Percentiles rank a stretch among this genome's conserved stretches.
phyloP scores from a whole-genome alignment of 2,329 filamentous ascomycete species.

The Cryphonectria naterciae region DNA sequence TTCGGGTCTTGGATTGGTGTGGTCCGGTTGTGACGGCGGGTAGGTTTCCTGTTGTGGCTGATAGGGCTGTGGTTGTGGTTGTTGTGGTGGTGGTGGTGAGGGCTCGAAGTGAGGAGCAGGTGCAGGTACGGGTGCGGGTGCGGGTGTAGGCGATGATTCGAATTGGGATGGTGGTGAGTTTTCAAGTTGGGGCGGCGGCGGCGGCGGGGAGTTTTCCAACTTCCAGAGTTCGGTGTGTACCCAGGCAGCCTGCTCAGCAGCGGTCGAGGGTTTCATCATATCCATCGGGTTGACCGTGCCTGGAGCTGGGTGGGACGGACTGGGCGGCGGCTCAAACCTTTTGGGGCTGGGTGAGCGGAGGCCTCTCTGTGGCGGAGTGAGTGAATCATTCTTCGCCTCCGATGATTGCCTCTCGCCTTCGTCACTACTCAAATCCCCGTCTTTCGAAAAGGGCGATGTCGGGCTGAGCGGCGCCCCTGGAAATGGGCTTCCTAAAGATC shows the following conservation, averaged over 20 bases:
- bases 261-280: slow-evolving; percentile 51
- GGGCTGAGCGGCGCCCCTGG: slow-evolving; percentile 26
- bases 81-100: slow-evolving; percentile 17
- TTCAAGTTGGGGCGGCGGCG: slow-evolving; percentile 26
- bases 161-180: slow-evolving; percentile 35
- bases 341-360: slow-evolving; percentile 30
- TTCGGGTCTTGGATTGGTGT: slow-evolving; percentile 16
- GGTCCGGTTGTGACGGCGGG: slow-evolving; percentile 12
- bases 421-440: slow-evolving; percentile 26
- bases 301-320: slow-evolving; percentile 42
- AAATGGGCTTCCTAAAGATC: slow-evolving; percentile 20
- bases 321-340: slow-evolving; percentile 32
- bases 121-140: slow-evolving; percentile 10
- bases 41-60: slow-evolving; percentile 16
- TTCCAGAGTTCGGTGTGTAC: slow-evolving; percentile 42
- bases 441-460: slow-evolving; percentile 19
- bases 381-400: slow-evolving; percentile 13
- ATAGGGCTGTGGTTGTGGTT: neutral
- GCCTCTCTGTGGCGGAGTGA: slow-evolving; percentile 28
- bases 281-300: slow-evolving; percentile 59
- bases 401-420: slow-evolving; percentile 18
- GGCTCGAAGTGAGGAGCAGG: slow-evolving; percentile 9
- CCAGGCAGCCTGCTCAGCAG: slow-evolving; percentile 40
- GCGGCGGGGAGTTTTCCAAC: slow-evolving; percentile 38
- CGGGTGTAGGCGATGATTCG: slow-evolving; percentile 36